Evolutionary conservation across 2,329 filamentous ascomycete genomes (phyloP).

Genomic region (Samsoniella hepiali): DNA sequence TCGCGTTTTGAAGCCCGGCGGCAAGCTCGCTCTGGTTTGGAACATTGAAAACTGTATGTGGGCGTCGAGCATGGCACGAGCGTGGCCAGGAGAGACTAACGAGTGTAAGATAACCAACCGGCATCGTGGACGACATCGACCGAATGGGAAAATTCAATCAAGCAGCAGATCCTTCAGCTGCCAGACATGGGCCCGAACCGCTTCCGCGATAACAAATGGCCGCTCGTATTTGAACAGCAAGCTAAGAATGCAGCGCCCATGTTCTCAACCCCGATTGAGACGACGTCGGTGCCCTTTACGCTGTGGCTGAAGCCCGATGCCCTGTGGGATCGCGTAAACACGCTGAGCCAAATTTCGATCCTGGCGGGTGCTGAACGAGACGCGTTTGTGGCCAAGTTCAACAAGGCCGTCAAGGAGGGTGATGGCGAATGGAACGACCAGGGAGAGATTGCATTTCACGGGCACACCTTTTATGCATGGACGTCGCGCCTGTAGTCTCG

Average conservation of each 20-base stretch:
- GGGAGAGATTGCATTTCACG: constrained; percentile 63
- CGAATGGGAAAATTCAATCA: constrained; percentile 59
- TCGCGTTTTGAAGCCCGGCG: constrained; percentile 59
- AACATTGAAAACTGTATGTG: constrained; percentile 67
- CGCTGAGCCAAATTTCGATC: constrained; percentile 65
- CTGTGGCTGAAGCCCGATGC: constrained; percentile 56
- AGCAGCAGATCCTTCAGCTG: constrained; percentile 53
- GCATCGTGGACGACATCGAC: constrained; percentile 52
- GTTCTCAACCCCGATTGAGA: constrained; percentile 62
- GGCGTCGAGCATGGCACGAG: background rate
- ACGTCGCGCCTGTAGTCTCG: constrained; percentile 44
- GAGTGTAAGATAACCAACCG: constrained; percentile 59
- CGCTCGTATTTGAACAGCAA: constrained; percentile 60
- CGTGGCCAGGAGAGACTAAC: background rate
- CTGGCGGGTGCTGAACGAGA: constrained; percentile 49
- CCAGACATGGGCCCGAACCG: constrained; percentile 56
- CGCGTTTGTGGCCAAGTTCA: constrained; percentile 48
- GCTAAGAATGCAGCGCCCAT: constrained; percentile 41
- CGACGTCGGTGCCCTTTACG: constrained; percentile 54
- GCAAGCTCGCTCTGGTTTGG: constrained; percentile 66
- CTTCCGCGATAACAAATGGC: constrained; percentile 65
- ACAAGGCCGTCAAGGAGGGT: constrained; percentile 49
- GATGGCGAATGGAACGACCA: constrained; percentile 58
- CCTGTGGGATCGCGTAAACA: constrained; percentile 62
- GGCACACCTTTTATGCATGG: constrained; percentile 62